phyloP scores from a whole-genome alignment of 805 yeast genomes.

The Candida awuae region DNA sequence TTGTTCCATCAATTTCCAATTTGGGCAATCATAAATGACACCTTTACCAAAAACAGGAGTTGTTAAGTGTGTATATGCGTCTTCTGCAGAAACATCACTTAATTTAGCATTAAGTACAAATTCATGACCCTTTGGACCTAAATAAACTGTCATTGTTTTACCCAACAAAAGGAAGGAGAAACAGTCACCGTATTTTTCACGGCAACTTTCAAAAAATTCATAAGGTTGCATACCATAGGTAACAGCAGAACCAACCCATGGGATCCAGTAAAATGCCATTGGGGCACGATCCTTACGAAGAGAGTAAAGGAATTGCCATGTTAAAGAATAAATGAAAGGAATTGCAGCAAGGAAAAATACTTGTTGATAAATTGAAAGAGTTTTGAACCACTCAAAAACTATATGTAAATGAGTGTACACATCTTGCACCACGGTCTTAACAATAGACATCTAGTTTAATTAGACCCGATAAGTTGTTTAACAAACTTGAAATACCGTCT shows the following conservation, averaged over 20 bases:
- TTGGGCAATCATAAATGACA: slow-evolving; percentile 95
- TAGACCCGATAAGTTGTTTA: too few species aligned
- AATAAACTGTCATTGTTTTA: slow-evolving; percentile 85
- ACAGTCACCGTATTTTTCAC: slow-evolving; percentile 82
- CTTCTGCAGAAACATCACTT: slow-evolving; percentile 90
- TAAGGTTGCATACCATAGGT: slow-evolving; percentile 91
- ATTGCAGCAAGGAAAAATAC: slow-evolving; percentile 29
- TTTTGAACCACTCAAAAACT: slow-evolving; percentile 11
- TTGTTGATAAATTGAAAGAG: slow-evolving; percentile 23
- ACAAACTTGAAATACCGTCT: too few species aligned
- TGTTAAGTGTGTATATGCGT: slow-evolving; percentile 91
- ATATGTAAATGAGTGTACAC: slow-evolving; percentile 6
- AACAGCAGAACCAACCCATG: slow-evolving; percentile 92
- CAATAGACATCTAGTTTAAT: slow-evolving; percentile 27
- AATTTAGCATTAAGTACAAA: slow-evolving; percentile 87
- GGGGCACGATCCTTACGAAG: slow-evolving; percentile 80
- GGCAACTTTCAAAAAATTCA: slow-evolving; percentile 73
- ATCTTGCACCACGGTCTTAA: slow-evolving; percentile 20
- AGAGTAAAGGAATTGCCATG: slow-evolving; percentile 65
- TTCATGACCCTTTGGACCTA: slow-evolving; percentile 98
- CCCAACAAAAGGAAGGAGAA: slow-evolving; percentile 88
- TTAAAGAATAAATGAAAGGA: slow-evolving; percentile 60
- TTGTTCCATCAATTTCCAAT: slow-evolving; percentile 91
- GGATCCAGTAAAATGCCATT: slow-evolving; percentile 83
- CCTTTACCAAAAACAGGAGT: slow-evolving; percentile 99